Conservation (phyloP, 73 alveolate species). For the Durusdinium trenchii region DNA sequence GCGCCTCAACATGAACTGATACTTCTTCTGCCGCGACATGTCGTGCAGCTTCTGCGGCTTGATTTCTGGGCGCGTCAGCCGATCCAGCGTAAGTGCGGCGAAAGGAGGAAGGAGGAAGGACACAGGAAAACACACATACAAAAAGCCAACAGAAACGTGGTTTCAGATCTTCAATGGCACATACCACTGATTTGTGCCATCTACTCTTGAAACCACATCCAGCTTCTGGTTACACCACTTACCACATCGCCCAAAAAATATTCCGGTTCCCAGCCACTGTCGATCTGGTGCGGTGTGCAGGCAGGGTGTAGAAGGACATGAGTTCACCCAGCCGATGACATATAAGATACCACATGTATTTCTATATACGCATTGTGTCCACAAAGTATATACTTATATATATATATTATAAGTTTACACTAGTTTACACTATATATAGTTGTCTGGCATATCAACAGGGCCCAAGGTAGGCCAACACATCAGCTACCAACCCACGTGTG, state of each 20-base stretch:
- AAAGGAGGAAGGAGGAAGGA: not conserved
- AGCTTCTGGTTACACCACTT: not conserved
- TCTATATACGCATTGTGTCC: not conserved
- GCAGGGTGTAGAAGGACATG: no score
- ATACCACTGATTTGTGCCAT: not conserved
- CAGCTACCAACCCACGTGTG: not conserved
- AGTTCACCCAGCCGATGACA: no score
- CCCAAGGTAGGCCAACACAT: not conserved
- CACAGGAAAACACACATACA: not conserved
- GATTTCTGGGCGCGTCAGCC: not conserved
- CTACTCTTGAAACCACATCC: not conserved
- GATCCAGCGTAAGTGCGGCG: not conserved
- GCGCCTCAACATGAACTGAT: constrained; percentile 63
- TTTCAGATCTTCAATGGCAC: not conserved
- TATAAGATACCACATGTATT: no score
- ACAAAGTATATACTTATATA: not conserved
- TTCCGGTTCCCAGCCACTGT: no score
- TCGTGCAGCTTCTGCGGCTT: constrained; percentile 64
- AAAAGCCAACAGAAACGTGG: not conserved
- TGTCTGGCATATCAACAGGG: not conserved
- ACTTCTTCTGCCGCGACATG: constrained; percentile 55
- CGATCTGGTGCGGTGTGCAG: no score
- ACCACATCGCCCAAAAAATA: not conserved
- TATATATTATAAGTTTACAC: no score
- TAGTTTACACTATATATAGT: no score